These are phyloP conservation scores for Madurella fahalii DNA, from an alignment of 2,329 filamentous ascomycete genomes.

Conservation along the genomic window DNA sequence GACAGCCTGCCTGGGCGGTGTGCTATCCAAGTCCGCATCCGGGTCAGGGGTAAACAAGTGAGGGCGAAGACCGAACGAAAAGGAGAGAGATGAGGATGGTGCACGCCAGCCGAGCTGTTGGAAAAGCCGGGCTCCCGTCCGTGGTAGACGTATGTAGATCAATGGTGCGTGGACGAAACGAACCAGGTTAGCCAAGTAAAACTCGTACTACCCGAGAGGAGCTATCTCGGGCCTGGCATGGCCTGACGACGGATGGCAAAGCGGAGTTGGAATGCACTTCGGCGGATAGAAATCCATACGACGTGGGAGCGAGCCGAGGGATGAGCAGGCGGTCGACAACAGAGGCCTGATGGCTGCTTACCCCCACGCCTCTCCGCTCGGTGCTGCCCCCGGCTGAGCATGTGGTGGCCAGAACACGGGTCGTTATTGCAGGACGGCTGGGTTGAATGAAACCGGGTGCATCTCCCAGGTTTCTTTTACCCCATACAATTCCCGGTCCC, in stretches of 20 bases:
- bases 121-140: too few species aligned
- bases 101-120: too few species aligned
- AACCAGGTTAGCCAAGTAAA: too few species aligned
- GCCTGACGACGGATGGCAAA: not conserved
- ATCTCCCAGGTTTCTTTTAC: constrained; percentile 9
- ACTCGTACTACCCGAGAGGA: too few species aligned
- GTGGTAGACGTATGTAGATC: too few species aligned
- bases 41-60: too few species aligned
- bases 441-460: not conserved
- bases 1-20: too few species aligned
- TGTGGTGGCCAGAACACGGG: not conserved
- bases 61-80: too few species aligned
- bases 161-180: too few species aligned
- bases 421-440: not conserved
- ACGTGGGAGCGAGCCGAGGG: not conserved
- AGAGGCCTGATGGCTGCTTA: not conserved
- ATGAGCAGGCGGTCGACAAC: not conserved
- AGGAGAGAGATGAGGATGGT: too few species aligned
- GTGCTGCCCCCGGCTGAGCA: not conserved
- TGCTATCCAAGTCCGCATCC: too few species aligned
- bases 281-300: not conserved
- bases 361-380: not conserved
- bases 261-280: not conserved
- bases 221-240: not conserved
- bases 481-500: constrained; percentile 1